Base-by-base conservation (phyloP, 169 alveolate genomes). In the Eimeria falciformis region DNA sequence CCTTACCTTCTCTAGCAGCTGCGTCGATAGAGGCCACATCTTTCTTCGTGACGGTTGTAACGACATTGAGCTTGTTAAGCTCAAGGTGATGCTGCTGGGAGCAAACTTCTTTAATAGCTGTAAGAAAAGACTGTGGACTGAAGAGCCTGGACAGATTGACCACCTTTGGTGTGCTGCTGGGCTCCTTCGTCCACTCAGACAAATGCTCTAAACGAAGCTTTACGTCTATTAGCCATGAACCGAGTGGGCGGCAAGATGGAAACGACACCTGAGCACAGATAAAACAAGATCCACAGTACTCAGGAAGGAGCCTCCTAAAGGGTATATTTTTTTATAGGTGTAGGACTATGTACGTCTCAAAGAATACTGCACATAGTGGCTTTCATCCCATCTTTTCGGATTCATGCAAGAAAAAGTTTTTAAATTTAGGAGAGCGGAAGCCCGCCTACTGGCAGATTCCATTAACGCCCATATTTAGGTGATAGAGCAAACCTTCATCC, bases 91-190 rank as follows among this genome's bases (percentile, higher is more conserved):
- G 97, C 78, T 95, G 96, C 96, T 98, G 96, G 46, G 99, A 98
- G 83, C 97, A 96, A 55, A 97, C 96, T 96, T 98, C 98, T 92
- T 97, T 97, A 91, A 98, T 97, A n/a, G 99, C 99, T 25, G 99
- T 98, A 90, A 98, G 96, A 96, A 97, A 98, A 47, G 99, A 97
- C 93, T 97, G 97, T 3, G 99, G 99, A 93, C 97, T 97, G 95
- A 97, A 97, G 88, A 98, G 94, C 95, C 98, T 96, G 55, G 98
- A 95, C 45, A 98, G 93, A 93, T 97, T 96, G 69, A 97, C 97
- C 45, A 91, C 94, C 62, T 96, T 98, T 23, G 99, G 99, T 78
- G 97, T 96, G 37, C 87, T 93, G 75, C 95, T 77, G 25, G 99
- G 99, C 91, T 98, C 98, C 69, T 97, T 98, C 94, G 96, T 97